phyloP scores from a whole-genome alignment of 1,284 basidiomycete genomes.

The Entoloma clypeatum region DNA sequence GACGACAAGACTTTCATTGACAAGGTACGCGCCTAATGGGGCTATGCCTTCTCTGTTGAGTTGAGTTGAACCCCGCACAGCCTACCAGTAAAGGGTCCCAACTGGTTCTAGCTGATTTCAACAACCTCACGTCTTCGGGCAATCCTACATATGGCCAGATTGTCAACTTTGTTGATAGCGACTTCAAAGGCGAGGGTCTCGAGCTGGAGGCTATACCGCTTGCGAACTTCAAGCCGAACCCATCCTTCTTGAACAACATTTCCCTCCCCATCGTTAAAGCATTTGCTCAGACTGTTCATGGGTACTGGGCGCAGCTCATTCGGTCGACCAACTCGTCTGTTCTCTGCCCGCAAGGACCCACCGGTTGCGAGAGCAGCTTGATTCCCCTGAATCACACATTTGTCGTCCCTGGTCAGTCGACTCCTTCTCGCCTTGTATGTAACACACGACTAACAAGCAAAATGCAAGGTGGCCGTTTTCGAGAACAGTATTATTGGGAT shows the following conservation, averaged over 20 bases:
- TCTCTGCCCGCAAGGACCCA: constrained; percentile 51
- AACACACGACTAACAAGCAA: not conserved
- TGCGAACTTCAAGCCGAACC: constrained; percentile 58
- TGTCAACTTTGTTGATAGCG: constrained; percentile 67
- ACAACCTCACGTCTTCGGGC: constrained; percentile 45
- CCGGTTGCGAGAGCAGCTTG: constrained; percentile 74
- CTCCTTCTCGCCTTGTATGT: not conserved
- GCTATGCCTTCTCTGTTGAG: not conserved
- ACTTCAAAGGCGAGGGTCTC: constrained; percentile 83
- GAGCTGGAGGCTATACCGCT: constrained; percentile 71
- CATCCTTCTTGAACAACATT: constrained; percentile 72
- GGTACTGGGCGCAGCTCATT: constrained; percentile 80
- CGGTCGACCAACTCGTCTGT: constrained; percentile 68
- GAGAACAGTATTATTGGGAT: constrained; percentile 75
- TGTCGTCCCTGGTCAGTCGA: constrained; percentile 74
- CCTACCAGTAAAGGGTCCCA: constrained; percentile 68
- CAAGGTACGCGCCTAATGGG: constrained; percentile 39
- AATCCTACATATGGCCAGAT: constrained; percentile 61
- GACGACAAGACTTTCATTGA: constrained; percentile 92
- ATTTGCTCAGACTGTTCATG: constrained; percentile 76
- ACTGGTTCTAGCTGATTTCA: constrained; percentile 69
- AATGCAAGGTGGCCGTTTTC: constrained; percentile 43
- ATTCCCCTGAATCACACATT: constrained; percentile 90
- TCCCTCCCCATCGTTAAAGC: constrained; percentile 67
- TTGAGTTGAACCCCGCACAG: constrained; percentile 28